Evolutionary conservation across 306 rosid species (phyloP).

Genomic region (Hippophae gyantsensis): DNA sequence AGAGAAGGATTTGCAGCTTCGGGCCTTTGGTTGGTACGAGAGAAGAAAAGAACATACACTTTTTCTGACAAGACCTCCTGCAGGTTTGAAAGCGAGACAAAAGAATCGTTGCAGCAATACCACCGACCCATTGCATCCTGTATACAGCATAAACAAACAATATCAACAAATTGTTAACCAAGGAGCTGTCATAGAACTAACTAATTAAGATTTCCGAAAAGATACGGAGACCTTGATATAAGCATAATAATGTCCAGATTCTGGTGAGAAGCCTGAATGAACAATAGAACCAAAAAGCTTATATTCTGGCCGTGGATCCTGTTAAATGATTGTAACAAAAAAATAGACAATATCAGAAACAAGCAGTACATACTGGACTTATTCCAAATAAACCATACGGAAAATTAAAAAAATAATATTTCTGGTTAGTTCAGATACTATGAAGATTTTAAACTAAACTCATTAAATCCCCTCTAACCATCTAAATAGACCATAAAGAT

Average conservation of each 20-base stretch:
- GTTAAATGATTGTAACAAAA: conserved; percentile 16
- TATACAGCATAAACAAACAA: conserved; percentile 17
- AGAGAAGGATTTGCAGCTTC: conserved; percentile 31
- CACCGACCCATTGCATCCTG: conserved; percentile 90
- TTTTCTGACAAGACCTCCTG: conserved; percentile 88
- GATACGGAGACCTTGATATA: conserved; percentile 61
- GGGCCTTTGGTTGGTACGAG: conserved; percentile 74
- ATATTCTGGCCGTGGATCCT: conserved; percentile 92
- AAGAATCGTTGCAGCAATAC: conserved; percentile 93
- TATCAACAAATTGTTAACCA: conserved; percentile 2
- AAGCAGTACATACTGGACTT: not conserved
- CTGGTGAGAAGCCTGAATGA: conserved; percentile 93
- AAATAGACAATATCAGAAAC: not conserved
- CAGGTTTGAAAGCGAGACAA: conserved; percentile 65
- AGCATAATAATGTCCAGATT: conserved; percentile 96
- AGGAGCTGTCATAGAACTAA: not conserved
- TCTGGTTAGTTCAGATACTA: not conserved
- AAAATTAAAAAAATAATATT: not conserved
- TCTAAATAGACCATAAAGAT: too few species aligned
- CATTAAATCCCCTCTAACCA: too few species aligned
- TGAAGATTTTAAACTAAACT: not conserved
- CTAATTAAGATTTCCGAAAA: not conserved
- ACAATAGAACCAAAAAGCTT: conserved; percentile 95
- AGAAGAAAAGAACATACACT: conserved; percentile 87
- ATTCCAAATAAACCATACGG: not conserved